Evolutionary conservation across 2,329 filamentous ascomycete species (phyloP).

Genomic region (Cryphonectria carpinicola): DNA sequence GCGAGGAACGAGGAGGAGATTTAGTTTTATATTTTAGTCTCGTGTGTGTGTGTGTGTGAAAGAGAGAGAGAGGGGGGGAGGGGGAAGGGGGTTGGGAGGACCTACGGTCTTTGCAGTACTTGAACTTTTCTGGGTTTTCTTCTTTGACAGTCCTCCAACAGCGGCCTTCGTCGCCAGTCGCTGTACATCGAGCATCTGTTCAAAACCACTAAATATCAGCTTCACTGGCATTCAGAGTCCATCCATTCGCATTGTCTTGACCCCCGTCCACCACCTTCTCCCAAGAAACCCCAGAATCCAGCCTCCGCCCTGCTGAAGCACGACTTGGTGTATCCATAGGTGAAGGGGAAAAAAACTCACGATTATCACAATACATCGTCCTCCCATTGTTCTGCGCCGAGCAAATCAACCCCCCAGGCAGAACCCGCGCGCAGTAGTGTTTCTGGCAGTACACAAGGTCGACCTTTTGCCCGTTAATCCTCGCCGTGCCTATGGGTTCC

Average conservation of each 20-base stretch:
- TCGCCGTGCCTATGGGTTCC: conserved; percentile 19
- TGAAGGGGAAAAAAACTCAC: conserved; percentile 8
- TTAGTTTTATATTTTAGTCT: background rate
- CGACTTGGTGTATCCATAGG: background rate
- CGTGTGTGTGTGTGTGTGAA: no score
- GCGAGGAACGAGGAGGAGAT: background rate
- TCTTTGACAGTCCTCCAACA: conserved; percentile 33
- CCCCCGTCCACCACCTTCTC: background rate
- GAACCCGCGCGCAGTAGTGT: conserved; percentile 22
- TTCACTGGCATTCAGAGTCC: background rate
- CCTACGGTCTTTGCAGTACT: conserved; percentile 33
- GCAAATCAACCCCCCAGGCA: conserved; percentile 17
- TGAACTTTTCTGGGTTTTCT: conserved; percentile 31
- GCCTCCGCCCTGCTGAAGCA: background rate
- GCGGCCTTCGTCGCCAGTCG: conserved; percentile 25
- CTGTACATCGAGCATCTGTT: conserved; percentile 27
- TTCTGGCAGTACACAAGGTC: conserved; percentile 25
- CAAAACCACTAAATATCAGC: background rate
- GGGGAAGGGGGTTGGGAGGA: background rate
- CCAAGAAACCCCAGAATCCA: no score
- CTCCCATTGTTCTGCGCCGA: conserved; percentile 24
- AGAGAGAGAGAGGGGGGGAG: background rate
- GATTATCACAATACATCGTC: conserved; percentile 24
- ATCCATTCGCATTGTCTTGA: background rate
- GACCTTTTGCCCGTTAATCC: conserved; percentile 15